Conservation (phyloP, 257 asterid species). For the Galeopsis tetrahit region DNA sequence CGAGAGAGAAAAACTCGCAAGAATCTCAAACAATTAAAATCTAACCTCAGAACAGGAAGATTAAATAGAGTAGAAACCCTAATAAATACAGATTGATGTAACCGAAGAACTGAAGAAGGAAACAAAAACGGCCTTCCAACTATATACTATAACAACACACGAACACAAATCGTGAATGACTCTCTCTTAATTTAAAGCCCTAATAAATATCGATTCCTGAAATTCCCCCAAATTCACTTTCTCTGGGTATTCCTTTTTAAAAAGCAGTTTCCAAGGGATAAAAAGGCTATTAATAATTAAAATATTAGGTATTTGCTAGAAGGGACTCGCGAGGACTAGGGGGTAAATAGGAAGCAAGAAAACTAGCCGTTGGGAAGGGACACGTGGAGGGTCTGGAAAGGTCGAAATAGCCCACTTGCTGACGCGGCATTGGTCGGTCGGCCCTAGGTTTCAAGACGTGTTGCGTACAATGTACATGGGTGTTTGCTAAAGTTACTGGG, state of each 20-base stretch:
- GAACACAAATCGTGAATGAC: slow-evolving; percentile 29
- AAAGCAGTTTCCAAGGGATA: slow-evolving; percentile 16
- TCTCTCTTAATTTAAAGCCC: slow-evolving; percentile 11
- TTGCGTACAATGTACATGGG: slow-evolving; percentile 19
- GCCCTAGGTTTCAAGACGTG: slow-evolving; percentile 40
- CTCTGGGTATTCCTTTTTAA: not conserved
- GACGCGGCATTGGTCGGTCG: slow-evolving; percentile 66
- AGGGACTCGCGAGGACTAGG: slow-evolving; percentile 11
- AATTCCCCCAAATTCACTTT: not conserved
- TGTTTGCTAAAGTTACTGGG: not conserved
- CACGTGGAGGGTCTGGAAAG: slow-evolving; percentile 44
- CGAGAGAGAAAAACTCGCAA: slow-evolving; percentile 30
- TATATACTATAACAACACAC: slow-evolving; percentile 33
- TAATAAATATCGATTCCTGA: not conserved
- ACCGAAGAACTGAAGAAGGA: slow-evolving; percentile 49
- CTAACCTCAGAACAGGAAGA: not conserved
- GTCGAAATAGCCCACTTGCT: slow-evolving; percentile 37
- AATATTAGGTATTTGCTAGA: slow-evolving; percentile 25
- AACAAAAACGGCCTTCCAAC: slow-evolving; percentile 46
- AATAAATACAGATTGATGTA: slow-evolving; percentile 44
- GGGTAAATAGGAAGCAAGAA: slow-evolving; percentile 23
- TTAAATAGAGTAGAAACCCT: slow-evolving; percentile 25
- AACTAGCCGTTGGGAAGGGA: slow-evolving; percentile 61
- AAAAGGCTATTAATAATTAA: not conserved
- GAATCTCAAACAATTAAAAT: slow-evolving; percentile 15